phyloP scores from a whole-genome alignment of 2,329 filamentous ascomycete genomes.

The Nemania sp. region DNA sequence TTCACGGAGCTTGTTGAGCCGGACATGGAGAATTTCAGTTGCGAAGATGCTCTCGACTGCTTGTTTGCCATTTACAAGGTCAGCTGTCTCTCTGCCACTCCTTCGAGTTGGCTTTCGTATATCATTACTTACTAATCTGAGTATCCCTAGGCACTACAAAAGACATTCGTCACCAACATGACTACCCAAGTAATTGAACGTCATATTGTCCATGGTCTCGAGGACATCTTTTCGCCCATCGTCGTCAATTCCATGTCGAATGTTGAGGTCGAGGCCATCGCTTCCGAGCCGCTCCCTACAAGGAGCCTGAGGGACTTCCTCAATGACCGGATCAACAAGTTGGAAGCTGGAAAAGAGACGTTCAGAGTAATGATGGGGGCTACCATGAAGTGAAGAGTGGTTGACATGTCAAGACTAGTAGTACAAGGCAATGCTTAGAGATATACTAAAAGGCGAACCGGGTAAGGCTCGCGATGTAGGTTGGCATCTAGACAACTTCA shows the following conservation, averaged over 20 bases:
- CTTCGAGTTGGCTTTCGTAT: not conserved
- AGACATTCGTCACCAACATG: slow-evolving; percentile 18
- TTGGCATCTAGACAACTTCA: too few relatives aligned
- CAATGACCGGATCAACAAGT: slow-evolving; percentile 34
- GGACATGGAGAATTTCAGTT: slow-evolving; percentile 19
- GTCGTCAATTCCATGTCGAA: slow-evolving; percentile 28
- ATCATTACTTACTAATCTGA: not conserved
- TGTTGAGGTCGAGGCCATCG: slow-evolving; percentile 33
- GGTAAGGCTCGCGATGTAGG: too few relatives aligned
- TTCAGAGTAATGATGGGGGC: slow-evolving; percentile 30
- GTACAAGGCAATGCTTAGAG: not conserved
- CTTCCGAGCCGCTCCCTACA: slow-evolving; percentile 33
- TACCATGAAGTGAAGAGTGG: not conserved
- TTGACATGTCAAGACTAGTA: not conserved
- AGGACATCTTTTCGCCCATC: slow-evolving; percentile 21
- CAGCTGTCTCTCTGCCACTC: not conserved
- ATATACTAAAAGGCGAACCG: too few relatives aligned
- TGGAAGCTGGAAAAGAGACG: slow-evolving; percentile 37
- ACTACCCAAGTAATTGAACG: slow-evolving; percentile 21
- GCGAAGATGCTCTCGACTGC: slow-evolving; percentile 16
- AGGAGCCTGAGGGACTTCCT: slow-evolving; percentile 34
- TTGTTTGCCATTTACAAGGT: slow-evolving; percentile 18
- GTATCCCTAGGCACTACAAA: slow-evolving; percentile 5
- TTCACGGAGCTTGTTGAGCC: not conserved
- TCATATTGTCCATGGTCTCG: slow-evolving; percentile 14